A percentile compares a stretch with the other conserved stretches of the same genome.
Evolutionary conservation across 768 basidiomycete species (phyloP).

Genomic region (Naematelia encephala): DNA sequence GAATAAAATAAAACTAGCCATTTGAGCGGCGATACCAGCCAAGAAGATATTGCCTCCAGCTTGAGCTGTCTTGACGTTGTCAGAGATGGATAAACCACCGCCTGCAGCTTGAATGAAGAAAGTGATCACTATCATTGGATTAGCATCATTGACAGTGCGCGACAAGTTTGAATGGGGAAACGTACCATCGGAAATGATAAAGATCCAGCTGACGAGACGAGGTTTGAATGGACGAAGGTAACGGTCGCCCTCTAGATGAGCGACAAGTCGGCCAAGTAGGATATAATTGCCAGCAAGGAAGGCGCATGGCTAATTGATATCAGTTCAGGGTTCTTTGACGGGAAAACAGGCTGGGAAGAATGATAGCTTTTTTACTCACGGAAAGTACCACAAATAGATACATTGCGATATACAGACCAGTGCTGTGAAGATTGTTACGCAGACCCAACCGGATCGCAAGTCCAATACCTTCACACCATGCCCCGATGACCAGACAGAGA

Average conservation of each 20-base stretch:
- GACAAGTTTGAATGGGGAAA: neutral
- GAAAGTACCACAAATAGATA: slow-evolving; percentile 48
- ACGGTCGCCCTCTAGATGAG: slow-evolving; percentile 32
- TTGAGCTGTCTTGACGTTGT: slow-evolving; percentile 29
- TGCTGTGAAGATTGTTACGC: slow-evolving; percentile 41
- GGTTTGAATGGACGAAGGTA: slow-evolving; percentile 45
- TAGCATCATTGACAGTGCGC: neutral
- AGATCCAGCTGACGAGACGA: slow-evolving; percentile 37
- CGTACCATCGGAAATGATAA: slow-evolving; percentile 47
- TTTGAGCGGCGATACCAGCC: slow-evolving; percentile 48
- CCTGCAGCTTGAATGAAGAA: slow-evolving; percentile 51
- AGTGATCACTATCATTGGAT: slow-evolving; percentile 33
- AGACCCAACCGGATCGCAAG: slow-evolving; percentile 40
- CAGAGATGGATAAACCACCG: slow-evolving; percentile 43
- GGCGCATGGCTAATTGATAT: slow-evolving; percentile 38
- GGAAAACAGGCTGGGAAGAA: neutral
- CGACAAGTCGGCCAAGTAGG: slow-evolving; percentile 42
- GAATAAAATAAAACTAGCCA: slow-evolving; percentile 47
- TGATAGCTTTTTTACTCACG: too few relatives aligned
- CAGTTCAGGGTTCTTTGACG: neutral
- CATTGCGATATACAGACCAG: slow-evolving; percentile 44
- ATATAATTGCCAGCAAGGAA: slow-evolving; percentile 50
- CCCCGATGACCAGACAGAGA: slow-evolving; percentile 46
- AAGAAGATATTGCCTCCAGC: slow-evolving; percentile 48
- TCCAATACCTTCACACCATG: slow-evolving; percentile 47